Conservation (phyloP, 768 basidiomycete genomes). For the Mycena galericulata region DNA sequence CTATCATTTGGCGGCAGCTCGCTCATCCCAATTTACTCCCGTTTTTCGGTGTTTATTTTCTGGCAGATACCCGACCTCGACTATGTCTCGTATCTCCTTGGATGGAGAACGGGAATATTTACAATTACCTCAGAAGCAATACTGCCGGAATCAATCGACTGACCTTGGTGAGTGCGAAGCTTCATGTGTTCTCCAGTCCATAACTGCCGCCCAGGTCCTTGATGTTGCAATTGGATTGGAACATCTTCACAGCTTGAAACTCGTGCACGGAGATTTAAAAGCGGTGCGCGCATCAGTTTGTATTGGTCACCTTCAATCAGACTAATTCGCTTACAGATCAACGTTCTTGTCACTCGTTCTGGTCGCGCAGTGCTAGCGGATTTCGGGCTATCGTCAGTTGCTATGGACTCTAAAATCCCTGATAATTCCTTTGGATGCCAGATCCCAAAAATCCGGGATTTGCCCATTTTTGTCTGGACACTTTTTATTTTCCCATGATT, state of each 20-base stretch:
- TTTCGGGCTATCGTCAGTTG: slow-evolving; percentile 42
- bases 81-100: slow-evolving; percentile 52
- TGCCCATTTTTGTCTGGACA: too few species aligned
- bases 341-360: slow-evolving; percentile 40
- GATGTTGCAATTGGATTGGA: slow-evolving; percentile 42
- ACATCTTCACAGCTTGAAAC: slow-evolving; percentile 41
- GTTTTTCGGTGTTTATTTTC: slow-evolving; percentile 42
- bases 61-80: slow-evolving; percentile 26
- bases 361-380: slow-evolving; percentile 41
- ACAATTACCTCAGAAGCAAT: slow-evolving; percentile 41
- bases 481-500: too few species aligned
- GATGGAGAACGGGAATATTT: slow-evolving; percentile 49
- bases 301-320: not conserved
- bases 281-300: slow-evolving; percentile 30
- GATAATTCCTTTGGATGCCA: too few species aligned
- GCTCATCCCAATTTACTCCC: slow-evolving; percentile 46
- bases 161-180: slow-evolving; percentile 42
- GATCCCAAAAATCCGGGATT: too few species aligned
- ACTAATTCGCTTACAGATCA: slow-evolving; percentile 31
- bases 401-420: slow-evolving; percentile 34
- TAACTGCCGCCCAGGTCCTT: slow-evolving; percentile 24
- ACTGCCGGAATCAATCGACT: slow-evolving; percentile 37
- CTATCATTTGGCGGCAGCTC: slow-evolving; percentile 46
- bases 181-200: slow-evolving; percentile 1
- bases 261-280: slow-evolving; percentile 47